Percentiles rank a stretch among this genome's conserved stretches.
phyloP scores from a whole-genome alignment of 768 basidiomycete genomes.

The Leccinellum albellum region DNA sequence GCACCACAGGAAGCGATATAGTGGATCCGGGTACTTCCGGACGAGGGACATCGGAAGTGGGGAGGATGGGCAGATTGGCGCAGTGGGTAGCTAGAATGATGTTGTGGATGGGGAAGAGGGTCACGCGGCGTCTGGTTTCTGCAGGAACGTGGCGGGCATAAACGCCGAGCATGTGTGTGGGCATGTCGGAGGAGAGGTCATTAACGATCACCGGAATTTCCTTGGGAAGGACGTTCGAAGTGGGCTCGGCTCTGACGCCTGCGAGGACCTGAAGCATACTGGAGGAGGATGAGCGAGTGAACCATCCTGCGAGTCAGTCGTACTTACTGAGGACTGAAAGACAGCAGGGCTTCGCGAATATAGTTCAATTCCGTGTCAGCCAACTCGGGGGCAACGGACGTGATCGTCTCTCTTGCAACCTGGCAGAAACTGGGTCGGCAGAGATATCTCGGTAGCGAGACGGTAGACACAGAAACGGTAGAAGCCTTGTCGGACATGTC shows the following conservation, averaged over 20 bases:
- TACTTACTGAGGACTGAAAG: constrained; percentile 28
- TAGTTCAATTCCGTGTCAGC: constrained; percentile 21
- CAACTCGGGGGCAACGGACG: constrained; percentile 26
- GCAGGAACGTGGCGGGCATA: constrained; percentile 25
- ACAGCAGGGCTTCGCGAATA: constrained; percentile 27
- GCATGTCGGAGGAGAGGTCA: constrained; percentile 30
- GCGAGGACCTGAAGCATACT: constrained; percentile 33
- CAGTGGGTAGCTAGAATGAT: constrained; percentile 33
- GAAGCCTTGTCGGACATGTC: constrained; percentile 2
- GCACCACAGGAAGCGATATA: constrained; percentile 56
- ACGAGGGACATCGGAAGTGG: constrained; percentile 10
- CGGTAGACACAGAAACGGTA: constrained; percentile 3
- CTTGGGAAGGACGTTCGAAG: constrained; percentile 25
- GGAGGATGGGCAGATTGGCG: constrained; percentile 26
- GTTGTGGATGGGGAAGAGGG: constrained; percentile 36
- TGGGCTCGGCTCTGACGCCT: constrained; percentile 21
- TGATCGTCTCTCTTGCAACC: constrained; percentile 14
- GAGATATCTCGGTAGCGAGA: constrained; percentile 24
- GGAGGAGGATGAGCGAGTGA: constrained; percentile 6
- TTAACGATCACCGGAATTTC: constrained; percentile 26
- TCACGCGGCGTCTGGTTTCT: constrained; percentile 28
- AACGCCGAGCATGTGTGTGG: constrained; percentile 31
- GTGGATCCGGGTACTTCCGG: constrained; percentile 18
- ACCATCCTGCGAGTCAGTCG: accelerated
- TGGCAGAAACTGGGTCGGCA: constrained; percentile 18